Evolutionary conservation across 2,329 filamentous ascomycete genomes (phyloP).

Genomic region (Alternaria postmessia): DNA sequence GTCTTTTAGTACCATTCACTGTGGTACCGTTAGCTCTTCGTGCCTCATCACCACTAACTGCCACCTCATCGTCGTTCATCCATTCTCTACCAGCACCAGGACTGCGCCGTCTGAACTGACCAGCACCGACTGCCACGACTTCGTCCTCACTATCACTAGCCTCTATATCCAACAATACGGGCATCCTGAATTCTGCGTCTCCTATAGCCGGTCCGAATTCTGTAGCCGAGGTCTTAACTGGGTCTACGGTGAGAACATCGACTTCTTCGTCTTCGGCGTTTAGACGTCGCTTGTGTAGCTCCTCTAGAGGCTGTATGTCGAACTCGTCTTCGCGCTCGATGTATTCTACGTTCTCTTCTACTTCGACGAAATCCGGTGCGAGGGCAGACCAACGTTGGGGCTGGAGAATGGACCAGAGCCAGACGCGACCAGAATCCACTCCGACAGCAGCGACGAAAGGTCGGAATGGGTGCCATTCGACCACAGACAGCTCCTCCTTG

Average conservation of each 20-base stretch:
- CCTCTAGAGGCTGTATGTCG: slow-evolving; percentile 94
- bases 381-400: slow-evolving; percentile 97
- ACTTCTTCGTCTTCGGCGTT: slow-evolving; percentile 94
- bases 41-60: slow-evolving; percentile 46
- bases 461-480: slow-evolving; percentile 94
- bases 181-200: slow-evolving; percentile 79
- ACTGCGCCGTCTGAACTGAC: slow-evolving; percentile 88
- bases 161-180: slow-evolving; percentile 88
- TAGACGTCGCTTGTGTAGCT: slow-evolving; percentile 87
- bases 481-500: slow-evolving; percentile 93
- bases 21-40: slow-evolving; percentile 43
- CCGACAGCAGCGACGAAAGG: slow-evolving; percentile 91
- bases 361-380: slow-evolving; percentile 94
- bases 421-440: slow-evolving; percentile 89
- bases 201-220: slow-evolving; percentile 56
- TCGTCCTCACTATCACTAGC: slow-evolving; percentile 98
- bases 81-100: slow-evolving; percentile 76
- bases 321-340: slow-evolving; percentile 96
- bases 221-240: slow-evolving; percentile 60
- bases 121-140: slow-evolving; percentile 70
- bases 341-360: slow-evolving; percentile 98
- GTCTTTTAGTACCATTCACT: slow-evolving; percentile 47
- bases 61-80: slow-evolving; percentile 64
- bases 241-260: slow-evolving; percentile 83
- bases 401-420: slow-evolving; percentile 94